These are phyloP conservation scores for Colletotrichum sp. DNA, from an alignment of 2,329 filamentous ascomycete genomes.

Conservation along the genomic window DNA sequence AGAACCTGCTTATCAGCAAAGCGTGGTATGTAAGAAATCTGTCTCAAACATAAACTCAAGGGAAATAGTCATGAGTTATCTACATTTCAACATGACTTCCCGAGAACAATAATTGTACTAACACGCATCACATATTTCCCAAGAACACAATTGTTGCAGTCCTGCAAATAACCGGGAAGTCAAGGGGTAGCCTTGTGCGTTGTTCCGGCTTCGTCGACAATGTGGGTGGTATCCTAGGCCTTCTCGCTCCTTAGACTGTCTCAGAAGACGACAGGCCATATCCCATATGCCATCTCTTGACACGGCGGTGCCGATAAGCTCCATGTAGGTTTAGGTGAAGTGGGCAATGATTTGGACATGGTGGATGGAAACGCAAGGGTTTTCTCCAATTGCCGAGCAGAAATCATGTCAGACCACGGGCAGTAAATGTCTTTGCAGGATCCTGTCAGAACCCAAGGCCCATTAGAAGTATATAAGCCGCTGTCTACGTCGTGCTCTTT, in stretches of 20 bases:
- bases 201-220: no score
- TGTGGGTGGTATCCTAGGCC: neutral
- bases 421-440: accelerated
- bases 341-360: neutral
- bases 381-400: neutral
- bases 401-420: neutral
- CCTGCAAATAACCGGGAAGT: accelerated
- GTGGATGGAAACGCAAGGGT: neutral
- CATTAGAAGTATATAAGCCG: neutral
- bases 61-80: neutral
- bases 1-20: neutral
- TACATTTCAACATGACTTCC: neutral
- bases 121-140: neutral
- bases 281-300: neutral
- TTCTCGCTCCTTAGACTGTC: neutral
- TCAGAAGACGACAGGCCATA: neutral
- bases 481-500: neutral
- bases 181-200: neutral
- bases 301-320: neutral
- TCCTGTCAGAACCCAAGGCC: accelerated
- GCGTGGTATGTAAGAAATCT: neutral
- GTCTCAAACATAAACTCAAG: neutral
- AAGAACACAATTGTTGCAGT: neutral
- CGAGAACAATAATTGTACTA: neutral
- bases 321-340: neutral